Evolutionary conservation across 129 eudicot genomes (phyloP), one percentile per base, ranked within the genome.

Genomic region (Artemisia tridentata): DNA sequence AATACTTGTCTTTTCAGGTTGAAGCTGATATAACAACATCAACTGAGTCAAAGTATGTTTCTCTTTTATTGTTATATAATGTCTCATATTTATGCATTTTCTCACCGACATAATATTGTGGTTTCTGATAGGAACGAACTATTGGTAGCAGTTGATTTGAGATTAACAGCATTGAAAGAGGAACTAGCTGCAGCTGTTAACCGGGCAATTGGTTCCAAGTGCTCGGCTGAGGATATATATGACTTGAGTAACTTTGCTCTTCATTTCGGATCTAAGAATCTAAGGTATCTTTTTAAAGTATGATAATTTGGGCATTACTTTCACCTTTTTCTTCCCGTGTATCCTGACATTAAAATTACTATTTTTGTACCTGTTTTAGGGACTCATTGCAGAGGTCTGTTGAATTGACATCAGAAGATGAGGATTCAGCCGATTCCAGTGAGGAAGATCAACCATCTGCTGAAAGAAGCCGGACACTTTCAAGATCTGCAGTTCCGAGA

Each of bases 71-170:
- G 11, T 75, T 25, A 41, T 66, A 5, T 7, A 20, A 21, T 67
- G 49, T 77, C 69, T 77, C 38, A 2, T 51, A 7, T 17, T 17
- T 19, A 17, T 18, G 14, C 20, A 1, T 63, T 63, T 63, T 60
- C 46, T 27, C 23, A 72, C 67, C 71, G 66, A 79, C 43, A 52
- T 69, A 57, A 4, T 48, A 60, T 29, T 29, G 64, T 83, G 75
- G 25, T 68, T 76, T 61, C 71, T 84, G 34, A 70, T 83, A 95
- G 99, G 83, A 88, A 95, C 69, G 97, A 90, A 74, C 71, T 95
- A 81, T 73, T 95, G 63, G 84, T 82, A 67, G 99, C 95, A 67
- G 84, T 95, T 85, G 97, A 90, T 83, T 80, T 88, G 77, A 86
- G 99, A 79, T 85, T 95, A 34, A 73, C 77, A 5, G 95, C 89